Percentiles rank a stretch among this genome's conserved stretches.
Evolutionary conservation across 2,329 filamentous ascomycete species (phyloP).

Genomic region (Cercospora zeina): DNA sequence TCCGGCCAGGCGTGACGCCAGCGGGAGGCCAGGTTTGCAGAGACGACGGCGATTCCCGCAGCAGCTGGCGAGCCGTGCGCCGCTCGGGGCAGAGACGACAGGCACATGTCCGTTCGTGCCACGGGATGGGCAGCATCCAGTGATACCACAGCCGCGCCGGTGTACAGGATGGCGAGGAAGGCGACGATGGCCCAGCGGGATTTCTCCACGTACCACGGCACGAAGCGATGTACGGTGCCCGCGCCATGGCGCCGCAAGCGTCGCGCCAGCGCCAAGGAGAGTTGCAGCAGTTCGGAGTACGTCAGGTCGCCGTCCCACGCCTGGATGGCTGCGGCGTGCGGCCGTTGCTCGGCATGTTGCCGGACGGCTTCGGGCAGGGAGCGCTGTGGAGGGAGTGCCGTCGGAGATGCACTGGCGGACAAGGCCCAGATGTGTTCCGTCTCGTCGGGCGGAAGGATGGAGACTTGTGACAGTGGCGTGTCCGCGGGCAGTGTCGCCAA

Average conservation of each 20-base stretch:
- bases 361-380: neutral
- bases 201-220: constrained; percentile 45
- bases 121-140: constrained; percentile 20
- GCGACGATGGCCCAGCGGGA: constrained; percentile 41
- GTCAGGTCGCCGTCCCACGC: constrained; percentile 20
- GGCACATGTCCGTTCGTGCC: neutral
- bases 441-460: neutral
- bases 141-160: constrained; percentile 37
- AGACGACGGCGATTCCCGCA: neutral
- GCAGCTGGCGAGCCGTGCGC: no score
- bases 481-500: neutral
- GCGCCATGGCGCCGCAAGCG: no score
- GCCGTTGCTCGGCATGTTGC: no score
- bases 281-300: constrained; percentile 5
- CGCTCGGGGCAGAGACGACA: neutral
- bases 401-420: no score
- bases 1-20: neutral
- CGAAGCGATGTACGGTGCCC: constrained; percentile 15
- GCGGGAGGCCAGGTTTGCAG: neutral
- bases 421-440: constrained; percentile 4
- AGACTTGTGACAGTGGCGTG: neutral
- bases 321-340: constrained; percentile 1
- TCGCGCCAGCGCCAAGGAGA: neutral
- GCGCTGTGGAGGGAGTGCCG: no score
- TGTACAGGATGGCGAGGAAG: constrained; percentile 43